phyloP scores from a whole-genome alignment of 73 alveolate genomes.

The Paramecium sexaurelia region DNA sequence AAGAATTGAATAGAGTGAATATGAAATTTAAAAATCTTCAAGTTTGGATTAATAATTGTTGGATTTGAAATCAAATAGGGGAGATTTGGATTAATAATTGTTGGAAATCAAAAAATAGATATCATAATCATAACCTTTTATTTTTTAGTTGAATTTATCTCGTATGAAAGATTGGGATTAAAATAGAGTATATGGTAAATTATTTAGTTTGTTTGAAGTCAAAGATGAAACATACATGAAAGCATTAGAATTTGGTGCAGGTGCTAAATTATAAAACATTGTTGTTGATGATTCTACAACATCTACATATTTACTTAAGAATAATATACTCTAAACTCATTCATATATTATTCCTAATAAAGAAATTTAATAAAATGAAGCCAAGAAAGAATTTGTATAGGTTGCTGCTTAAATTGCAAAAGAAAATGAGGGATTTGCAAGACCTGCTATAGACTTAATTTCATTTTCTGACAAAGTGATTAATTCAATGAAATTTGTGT shows the following conservation, averaged over 20 bases:
- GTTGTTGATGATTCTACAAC: conserved; percentile 91
- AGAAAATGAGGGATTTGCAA: conserved; percentile 74
- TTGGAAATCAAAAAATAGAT: not conserved
- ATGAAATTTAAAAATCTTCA: conserved; percentile 65
- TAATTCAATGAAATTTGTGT: conserved; percentile 87
- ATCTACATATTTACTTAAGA: conserved; percentile 78
- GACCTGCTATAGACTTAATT: conserved; percentile 86
- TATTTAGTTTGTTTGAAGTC: conserved; percentile 87
- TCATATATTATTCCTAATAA: conserved; percentile 86
- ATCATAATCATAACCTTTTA: not conserved
- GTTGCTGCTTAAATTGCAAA: conserved; percentile 51
- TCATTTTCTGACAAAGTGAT: conserved; percentile 81
- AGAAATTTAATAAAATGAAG: conserved; percentile 62
- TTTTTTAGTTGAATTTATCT: not conserved
- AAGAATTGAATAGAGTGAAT: conserved; percentile 76
- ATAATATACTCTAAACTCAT: conserved; percentile 73
- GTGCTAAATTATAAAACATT: conserved; percentile 86
- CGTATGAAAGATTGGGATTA: conserved; percentile 80
- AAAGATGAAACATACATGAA: conserved; percentile 82
- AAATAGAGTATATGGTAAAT: conserved; percentile 89
- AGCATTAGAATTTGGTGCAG: conserved; percentile 94
- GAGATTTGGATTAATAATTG: conserved; percentile 42
- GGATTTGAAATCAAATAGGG: not conserved
- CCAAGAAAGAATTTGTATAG: conserved; percentile 25
- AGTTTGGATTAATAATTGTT: not conserved